These are phyloP conservation scores for Cardamine resedifolia DNA, from an alignment of 345 rosid species.

Conservation along the genomic window DNA sequence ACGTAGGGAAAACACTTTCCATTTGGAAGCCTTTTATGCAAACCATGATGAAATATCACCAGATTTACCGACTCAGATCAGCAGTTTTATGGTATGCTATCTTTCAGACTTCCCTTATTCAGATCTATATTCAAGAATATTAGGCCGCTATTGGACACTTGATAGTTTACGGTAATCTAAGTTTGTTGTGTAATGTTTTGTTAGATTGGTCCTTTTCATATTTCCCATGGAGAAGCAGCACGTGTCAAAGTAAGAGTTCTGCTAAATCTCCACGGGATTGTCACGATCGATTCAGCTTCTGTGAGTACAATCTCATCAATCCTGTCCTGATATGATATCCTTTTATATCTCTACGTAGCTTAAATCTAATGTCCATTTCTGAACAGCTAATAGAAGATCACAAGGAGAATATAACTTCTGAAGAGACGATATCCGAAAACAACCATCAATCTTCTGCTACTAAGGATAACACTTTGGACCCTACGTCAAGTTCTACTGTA, in stretches of 20 bases:
- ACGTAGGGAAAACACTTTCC: slow-evolving; percentile 48
- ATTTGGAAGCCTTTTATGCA: slow-evolving; percentile 61
- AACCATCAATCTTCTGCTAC: slow-evolving; percentile 39
- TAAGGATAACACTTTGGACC: slow-evolving; percentile 33
- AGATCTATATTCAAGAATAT: slow-evolving; percentile 1
- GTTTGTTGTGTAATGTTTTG: slow-evolving; percentile 32
- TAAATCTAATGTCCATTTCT: slow-evolving; percentile 18
- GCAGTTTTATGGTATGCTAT: slow-evolving; percentile 54
- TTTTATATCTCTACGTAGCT: not conserved
- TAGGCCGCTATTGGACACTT: not conserved
- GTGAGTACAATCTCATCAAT: slow-evolving; percentile 42
- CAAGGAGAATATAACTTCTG: slow-evolving; percentile 39
- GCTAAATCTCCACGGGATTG: slow-evolving; percentile 71
- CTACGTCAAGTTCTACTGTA: slow-evolving; percentile 38
- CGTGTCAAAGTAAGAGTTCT: slow-evolving; percentile 65
- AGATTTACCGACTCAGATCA: slow-evolving; percentile 44
- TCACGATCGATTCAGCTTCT: slow-evolving; percentile 55
- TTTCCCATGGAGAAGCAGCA: slow-evolving; percentile 46
- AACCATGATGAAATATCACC: slow-evolving; percentile 49
- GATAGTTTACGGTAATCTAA: not conserved
- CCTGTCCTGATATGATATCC: slow-evolving; percentile 6
- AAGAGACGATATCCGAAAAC: slow-evolving; percentile 38
- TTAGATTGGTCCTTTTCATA: slow-evolving; percentile 74
- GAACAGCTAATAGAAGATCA: slow-evolving; percentile 50
- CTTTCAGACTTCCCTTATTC: slow-evolving; percentile 1